phyloP scores from a whole-genome alignment of 2,329 filamentous ascomycete species.

The Raffaelea albimanens region DNA sequence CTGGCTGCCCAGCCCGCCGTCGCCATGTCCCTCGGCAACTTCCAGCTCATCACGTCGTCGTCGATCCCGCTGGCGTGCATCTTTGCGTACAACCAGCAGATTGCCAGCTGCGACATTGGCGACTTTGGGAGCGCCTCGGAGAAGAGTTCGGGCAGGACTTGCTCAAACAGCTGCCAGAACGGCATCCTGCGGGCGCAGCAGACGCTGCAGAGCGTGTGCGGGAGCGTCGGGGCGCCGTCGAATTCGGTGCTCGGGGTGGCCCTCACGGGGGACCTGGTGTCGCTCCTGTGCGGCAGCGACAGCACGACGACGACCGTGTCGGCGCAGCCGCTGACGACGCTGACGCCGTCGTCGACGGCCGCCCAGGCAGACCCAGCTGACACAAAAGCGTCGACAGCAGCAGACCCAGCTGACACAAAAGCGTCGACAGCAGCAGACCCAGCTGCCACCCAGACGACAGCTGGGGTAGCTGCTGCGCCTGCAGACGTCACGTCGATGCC shows the following conservation, averaged over 20 bases:
- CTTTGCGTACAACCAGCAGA: slow-evolving; percentile 30
- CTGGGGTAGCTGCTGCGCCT: background rate
- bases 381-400: background rate
- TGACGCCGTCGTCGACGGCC: background rate
- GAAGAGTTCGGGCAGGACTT: slow-evolving; percentile 21
- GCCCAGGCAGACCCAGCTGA: background rate
- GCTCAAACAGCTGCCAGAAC: slow-evolving; percentile 26
- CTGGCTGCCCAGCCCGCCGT: slow-evolving; percentile 16
- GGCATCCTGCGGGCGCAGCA: slow-evolving; percentile 71
- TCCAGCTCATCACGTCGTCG: slow-evolving; percentile 29
- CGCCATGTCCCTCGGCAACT: slow-evolving; percentile 27
- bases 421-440: background rate
- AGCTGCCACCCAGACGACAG: background rate
- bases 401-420: background rate
- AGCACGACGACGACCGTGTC: background rate
- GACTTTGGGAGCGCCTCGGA: slow-evolving; percentile 31
- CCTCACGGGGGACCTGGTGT: slow-evolving; percentile 25
- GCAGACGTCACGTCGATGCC: background rate
- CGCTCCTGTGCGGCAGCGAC: slow-evolving; percentile 21
- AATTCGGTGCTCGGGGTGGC: slow-evolving; percentile 27
- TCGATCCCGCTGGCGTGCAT: slow-evolving; percentile 27
- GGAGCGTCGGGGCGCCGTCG: slow-evolving; percentile 51
- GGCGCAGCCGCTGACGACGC: background rate
- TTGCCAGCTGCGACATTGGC: slow-evolving; percentile 23
- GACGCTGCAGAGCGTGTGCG: slow-evolving; percentile 60